phyloP scores from a whole-genome alignment of 305 asterid genomes.

The Withania somnifera region DNA sequence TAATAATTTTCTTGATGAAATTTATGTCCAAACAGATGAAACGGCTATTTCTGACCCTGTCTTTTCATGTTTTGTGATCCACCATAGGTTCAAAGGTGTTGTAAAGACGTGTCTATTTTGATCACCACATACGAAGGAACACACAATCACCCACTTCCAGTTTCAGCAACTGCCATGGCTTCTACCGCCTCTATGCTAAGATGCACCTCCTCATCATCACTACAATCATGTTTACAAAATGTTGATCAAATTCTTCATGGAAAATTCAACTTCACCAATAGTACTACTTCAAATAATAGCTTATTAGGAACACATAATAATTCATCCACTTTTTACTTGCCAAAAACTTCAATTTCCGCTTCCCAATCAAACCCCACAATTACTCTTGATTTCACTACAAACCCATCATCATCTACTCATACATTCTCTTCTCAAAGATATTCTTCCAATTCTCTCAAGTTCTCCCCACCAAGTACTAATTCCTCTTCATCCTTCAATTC shows the following conservation, averaged over 20 bases:
- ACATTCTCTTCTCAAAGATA: not conserved
- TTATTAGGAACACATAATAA: not conserved
- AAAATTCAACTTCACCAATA: not conserved
- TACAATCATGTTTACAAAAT: not conserved
- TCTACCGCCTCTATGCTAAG: conserved; percentile 40
- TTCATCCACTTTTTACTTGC: not conserved
- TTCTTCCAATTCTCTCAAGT: not conserved
- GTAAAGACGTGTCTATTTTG: conserved; percentile 33
- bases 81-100: conserved; percentile 42
- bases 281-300: not conserved
- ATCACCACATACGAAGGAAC: conserved; percentile 44
- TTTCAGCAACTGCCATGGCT: conserved; percentile 42
- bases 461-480: too few relatives aligned
- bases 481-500: too few relatives aligned
- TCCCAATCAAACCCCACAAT: conserved; percentile 47
- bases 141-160: conserved; percentile 43
- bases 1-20: not conserved
- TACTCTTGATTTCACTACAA: conserved; percentile 37
- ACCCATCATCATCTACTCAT: conserved; percentile 7
- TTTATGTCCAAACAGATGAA: not conserved
- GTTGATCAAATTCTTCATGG: not conserved
- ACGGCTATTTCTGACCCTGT: not conserved
- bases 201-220: conserved; percentile 23
- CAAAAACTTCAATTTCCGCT: conserved; percentile 20
- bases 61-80: not conserved